Conservation (phyloP, 2,329 filamentous ascomycete species). For the Neonectria ditissima region DNA sequence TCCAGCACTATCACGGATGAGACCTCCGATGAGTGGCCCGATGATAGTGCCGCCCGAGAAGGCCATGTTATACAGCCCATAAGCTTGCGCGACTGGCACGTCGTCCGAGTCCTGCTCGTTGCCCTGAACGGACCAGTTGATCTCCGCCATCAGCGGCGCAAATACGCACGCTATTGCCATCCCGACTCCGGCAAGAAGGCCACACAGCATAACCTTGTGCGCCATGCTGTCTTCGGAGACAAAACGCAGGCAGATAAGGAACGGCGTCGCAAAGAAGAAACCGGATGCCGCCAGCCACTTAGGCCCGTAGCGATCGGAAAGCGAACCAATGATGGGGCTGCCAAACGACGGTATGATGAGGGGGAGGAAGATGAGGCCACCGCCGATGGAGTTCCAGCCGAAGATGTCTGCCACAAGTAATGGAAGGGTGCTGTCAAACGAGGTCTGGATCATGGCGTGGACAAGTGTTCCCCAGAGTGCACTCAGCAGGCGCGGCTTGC, state of each 20-base stretch:
- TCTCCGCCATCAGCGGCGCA: slow-evolving; percentile 52
- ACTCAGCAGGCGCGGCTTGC: slow-evolving; percentile 48
- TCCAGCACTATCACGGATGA: slow-evolving; percentile 49
- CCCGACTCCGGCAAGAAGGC: slow-evolving; percentile 48
- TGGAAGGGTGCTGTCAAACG: slow-evolving; percentile 51
- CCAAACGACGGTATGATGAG: slow-evolving; percentile 48
- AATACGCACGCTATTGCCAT: slow-evolving; percentile 48
- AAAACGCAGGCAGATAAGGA: slow-evolving; percentile 50
- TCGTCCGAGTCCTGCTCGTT: slow-evolving; percentile 36
- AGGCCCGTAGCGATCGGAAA: slow-evolving; percentile 51
- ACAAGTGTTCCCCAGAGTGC: slow-evolving; percentile 51
- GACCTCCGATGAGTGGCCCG: slow-evolving; percentile 51
- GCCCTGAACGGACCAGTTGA: slow-evolving; percentile 48
- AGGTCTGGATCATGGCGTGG: slow-evolving; percentile 48
- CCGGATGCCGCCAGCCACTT: slow-evolving; percentile 51
- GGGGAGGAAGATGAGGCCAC: slow-evolving; percentile 51
- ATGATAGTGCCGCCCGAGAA: slow-evolving; percentile 49
- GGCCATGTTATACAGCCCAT: slow-evolving; percentile 52
- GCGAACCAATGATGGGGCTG: slow-evolving; percentile 46
- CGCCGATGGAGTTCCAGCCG: slow-evolving; percentile 50
- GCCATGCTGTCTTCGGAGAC: slow-evolving; percentile 46
- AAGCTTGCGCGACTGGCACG: slow-evolving; percentile 50
- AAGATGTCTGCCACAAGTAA: slow-evolving; percentile 47
- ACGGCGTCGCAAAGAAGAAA: slow-evolving; percentile 49
- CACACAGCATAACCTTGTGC: slow-evolving; percentile 49